Conservation (phyloP, 2,329 filamentous ascomycete species). For the Fusarium nelsonii region DNA sequence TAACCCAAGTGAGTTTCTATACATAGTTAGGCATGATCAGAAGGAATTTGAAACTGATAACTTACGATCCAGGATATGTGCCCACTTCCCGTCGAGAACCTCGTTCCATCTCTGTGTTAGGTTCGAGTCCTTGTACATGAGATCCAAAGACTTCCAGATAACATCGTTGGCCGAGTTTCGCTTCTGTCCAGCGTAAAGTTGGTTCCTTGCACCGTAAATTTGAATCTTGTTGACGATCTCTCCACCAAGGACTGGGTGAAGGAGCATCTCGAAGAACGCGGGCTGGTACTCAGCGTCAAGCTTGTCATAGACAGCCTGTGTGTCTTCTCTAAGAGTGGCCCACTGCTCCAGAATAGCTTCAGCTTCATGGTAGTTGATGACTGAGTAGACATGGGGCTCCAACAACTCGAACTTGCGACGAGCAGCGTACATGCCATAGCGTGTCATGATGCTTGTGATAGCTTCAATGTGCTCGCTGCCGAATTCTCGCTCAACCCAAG, state of each 20-base stretch:
- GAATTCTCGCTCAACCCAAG: constrained; percentile 66
- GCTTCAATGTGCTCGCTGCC: constrained; percentile 58
- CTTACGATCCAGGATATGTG: constrained; percentile 36
- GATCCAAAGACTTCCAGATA: constrained; percentile 34
- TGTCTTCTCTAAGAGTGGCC: constrained; percentile 60
- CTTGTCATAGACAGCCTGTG: constrained; percentile 59
- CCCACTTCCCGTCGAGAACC: constrained; percentile 37
- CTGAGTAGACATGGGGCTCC: constrained; percentile 66
- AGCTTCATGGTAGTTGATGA: constrained; percentile 71
- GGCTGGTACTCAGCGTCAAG: constrained; percentile 60
- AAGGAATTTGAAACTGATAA: fast-evolving
- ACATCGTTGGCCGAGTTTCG: constrained; percentile 66
- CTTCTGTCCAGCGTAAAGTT: constrained; percentile 66
- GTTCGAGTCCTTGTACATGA: constrained; percentile 39
- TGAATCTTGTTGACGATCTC: constrained; percentile 65
- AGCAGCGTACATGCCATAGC: constrained; percentile 66
- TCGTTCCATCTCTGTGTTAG: constrained; percentile 40
- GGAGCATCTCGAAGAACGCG: constrained; percentile 70
- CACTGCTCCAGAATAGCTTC: constrained; percentile 66
- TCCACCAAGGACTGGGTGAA: constrained; percentile 70
- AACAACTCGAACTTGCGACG: constrained; percentile 72
- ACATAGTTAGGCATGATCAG: background rate
- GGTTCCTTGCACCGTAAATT: constrained; percentile 62
- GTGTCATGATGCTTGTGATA: constrained; percentile 59
- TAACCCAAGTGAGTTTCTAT: constrained; percentile 67